Base-by-base conservation (phyloP, 768 basidiomycete genomes). In the Fibroporia radiculosa region DNA sequence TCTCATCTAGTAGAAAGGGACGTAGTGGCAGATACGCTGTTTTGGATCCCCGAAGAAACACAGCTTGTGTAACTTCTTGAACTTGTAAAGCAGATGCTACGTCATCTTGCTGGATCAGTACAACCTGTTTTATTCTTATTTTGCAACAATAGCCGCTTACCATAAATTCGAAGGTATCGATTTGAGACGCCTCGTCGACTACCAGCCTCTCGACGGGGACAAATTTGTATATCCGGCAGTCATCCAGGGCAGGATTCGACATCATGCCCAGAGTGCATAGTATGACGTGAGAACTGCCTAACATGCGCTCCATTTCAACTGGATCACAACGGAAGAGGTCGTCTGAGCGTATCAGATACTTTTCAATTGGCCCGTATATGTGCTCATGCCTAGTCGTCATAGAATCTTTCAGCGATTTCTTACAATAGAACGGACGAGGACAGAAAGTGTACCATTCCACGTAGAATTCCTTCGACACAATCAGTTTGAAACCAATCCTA, bases 161-260 rank as follows among this genome's bases (percentile, higher is more conserved):
- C 65, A 77, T 53, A 46, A 71, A 76, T 22, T 74, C 72, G 23
- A 68, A 69, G 3, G 66, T 55, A 20, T 70, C 67, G 18, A 77
- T 74, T 42, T 75, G 73, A 6, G 73, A 75, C 2, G 73, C 76
- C 56, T 78, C 75, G 44, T 78, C 76, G n/a, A 78, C 61, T n/a
- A 78, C 64, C 1, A 78, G 63, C n/a, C 64, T 59, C 20, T 63
- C 65, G 18, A 75, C 57, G 1, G 73, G 73, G 1, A 73, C 56
- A 3, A 69, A 24, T 0, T 55, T 34, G 50, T 68, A 70, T 6
- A 70, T 18, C 1, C 59, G 55, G 12, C 62, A 61, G 0, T 53
- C 41, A 10, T 61, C 53, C n/a, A 78, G 48, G 1, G 48, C 55
- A 1, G 70, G 70, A 31, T 73, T 73, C 3, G 72, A 74, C 6